Evolutionary conservation across 768 basidiomycete species (phyloP).

Genomic region (Asterophora parasitica): DNA sequence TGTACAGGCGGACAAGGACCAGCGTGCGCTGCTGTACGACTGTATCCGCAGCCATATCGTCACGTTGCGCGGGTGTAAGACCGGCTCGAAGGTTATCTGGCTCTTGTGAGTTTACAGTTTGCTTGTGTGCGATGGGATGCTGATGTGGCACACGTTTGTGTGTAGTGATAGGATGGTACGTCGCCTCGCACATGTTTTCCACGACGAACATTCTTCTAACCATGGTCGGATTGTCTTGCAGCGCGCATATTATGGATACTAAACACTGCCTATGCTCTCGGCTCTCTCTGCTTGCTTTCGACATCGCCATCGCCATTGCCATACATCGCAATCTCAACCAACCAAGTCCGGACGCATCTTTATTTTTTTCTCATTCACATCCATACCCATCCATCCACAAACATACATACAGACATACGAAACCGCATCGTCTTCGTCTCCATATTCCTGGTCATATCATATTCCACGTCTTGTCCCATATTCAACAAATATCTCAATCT

Average conservation of each 20-base stretch:
- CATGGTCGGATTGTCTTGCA: slow-evolving; percentile 15
- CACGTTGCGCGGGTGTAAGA: slow-evolving; percentile 86
- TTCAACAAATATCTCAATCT: slow-evolving; percentile 4
- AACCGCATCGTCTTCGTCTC: neutral
- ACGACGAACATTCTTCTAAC: too few relatives aligned
- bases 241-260: slow-evolving; percentile 45
- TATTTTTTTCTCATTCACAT: neutral
- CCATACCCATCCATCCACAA: neutral
- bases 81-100: slow-evolving; percentile 90
- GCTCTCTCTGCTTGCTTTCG: neutral
- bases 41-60: slow-evolving; percentile 87
- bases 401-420: neutral
- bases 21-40: slow-evolving; percentile 75
- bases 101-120: slow-evolving; percentile 48
- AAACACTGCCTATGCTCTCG: neutral
- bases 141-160: neutral
- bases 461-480: neutral
- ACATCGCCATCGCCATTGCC: too few relatives aligned
- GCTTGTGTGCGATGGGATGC: neutral
- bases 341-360: neutral
- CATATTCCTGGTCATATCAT: neutral
- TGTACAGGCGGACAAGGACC: slow-evolving; percentile 76
- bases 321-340: slow-evolving; percentile 5
- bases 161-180: slow-evolving; percentile 38
- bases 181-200: slow-evolving; percentile 1